These are phyloP conservation scores for Globisporangium abappressorium DNA, from an alignment of 352 stramenopile genomes.

Conservation along the genomic window DNA sequence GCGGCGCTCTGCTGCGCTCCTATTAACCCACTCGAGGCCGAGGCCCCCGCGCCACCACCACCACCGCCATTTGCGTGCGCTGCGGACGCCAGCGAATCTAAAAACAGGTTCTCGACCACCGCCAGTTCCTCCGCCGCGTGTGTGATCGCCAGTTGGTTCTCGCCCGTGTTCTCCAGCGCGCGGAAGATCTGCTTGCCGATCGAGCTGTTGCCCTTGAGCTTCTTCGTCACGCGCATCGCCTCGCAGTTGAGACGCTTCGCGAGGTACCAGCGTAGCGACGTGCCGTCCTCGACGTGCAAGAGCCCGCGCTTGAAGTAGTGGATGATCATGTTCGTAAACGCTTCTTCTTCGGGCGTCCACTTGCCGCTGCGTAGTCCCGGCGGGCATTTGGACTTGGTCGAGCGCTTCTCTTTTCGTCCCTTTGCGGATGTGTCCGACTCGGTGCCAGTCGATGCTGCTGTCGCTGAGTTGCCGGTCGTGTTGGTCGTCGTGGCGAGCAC, in stretches of 20 bases:
- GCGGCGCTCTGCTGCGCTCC: slow-evolving; percentile 3
- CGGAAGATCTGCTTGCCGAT: slow-evolving; percentile 89
- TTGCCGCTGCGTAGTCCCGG: slow-evolving; percentile 80
- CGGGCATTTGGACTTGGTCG: slow-evolving; percentile 85
- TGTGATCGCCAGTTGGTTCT: slow-evolving; percentile 54
- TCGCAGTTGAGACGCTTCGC: slow-evolving; percentile 84
- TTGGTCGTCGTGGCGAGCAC: slow-evolving; percentile 8
- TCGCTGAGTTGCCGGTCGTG: background rate
- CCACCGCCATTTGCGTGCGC: slow-evolving; percentile 11
- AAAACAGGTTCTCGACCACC: slow-evolving; percentile 64
- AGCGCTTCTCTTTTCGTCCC: slow-evolving; percentile 48
- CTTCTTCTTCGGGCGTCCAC: slow-evolving; percentile 81
- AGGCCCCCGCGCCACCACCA: slow-evolving; percentile 2
- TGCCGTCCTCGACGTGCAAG: slow-evolving; percentile 79
- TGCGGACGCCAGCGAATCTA: slow-evolving; percentile 56
- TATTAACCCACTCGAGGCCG: slow-evolving; percentile 2
- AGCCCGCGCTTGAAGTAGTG: slow-evolving; percentile 83
- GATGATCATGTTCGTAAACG: slow-evolving; percentile 83
- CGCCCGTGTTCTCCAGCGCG: slow-evolving; percentile 57
- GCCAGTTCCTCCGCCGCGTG: slow-evolving; percentile 53
- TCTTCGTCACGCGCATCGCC: slow-evolving; percentile 88
- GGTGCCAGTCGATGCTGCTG: slow-evolving; percentile 4
- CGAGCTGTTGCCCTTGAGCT: slow-evolving; percentile 86
- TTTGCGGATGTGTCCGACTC: slow-evolving; percentile 16
- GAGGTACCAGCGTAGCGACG: slow-evolving; percentile 82